Evolutionary conservation across 1,284 basidiomycete species (phyloP).

Genomic region (Cutaneotrichosporon dermatis): DNA sequence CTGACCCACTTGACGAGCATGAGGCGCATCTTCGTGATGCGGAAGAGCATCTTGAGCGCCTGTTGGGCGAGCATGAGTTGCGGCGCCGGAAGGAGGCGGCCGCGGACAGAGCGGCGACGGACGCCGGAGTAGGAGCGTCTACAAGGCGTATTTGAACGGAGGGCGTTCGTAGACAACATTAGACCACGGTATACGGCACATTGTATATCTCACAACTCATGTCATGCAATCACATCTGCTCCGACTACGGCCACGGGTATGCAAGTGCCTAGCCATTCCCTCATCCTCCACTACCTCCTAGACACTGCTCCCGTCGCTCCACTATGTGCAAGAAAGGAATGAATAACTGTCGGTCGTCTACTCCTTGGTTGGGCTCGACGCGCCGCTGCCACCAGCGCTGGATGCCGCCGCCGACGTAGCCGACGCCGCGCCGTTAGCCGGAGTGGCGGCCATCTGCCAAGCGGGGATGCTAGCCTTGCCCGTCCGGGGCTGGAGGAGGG

Average conservation of each 20-base stretch:
- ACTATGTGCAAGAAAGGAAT: too few species aligned
- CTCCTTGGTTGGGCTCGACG: constrained; percentile 19
- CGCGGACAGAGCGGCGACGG: too few species aligned
- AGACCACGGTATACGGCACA: too few species aligned
- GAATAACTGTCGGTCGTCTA: neutral
- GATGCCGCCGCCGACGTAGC: neutral
- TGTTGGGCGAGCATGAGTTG: neutral
- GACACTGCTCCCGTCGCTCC: too few species aligned
- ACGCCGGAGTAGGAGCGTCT: too few species aligned
- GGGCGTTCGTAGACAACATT: too few species aligned
- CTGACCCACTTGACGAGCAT: neutral
- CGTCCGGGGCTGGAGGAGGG: constrained; percentile 33
- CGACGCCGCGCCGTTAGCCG: constrained; percentile 15
- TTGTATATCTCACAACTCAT: too few species aligned
- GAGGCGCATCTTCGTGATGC: constrained; percentile 3
- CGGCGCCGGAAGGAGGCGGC: neutral
- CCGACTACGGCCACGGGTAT: too few species aligned
- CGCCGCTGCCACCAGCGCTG: constrained; percentile 15
- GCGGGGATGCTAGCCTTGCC: constrained; percentile 70
- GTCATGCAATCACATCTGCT: too few species aligned
- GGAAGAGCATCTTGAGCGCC: constrained; percentile 1
- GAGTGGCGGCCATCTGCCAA: constrained; percentile 62
- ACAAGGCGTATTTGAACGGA: too few species aligned
- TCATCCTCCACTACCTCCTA: too few species aligned
- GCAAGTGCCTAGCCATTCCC: too few species aligned